Percentiles rank a stretch among this genome's conserved stretches.
phyloP scores from a whole-genome alignment of 352 stramenopile species.

The Phytophthora foliorum region DNA sequence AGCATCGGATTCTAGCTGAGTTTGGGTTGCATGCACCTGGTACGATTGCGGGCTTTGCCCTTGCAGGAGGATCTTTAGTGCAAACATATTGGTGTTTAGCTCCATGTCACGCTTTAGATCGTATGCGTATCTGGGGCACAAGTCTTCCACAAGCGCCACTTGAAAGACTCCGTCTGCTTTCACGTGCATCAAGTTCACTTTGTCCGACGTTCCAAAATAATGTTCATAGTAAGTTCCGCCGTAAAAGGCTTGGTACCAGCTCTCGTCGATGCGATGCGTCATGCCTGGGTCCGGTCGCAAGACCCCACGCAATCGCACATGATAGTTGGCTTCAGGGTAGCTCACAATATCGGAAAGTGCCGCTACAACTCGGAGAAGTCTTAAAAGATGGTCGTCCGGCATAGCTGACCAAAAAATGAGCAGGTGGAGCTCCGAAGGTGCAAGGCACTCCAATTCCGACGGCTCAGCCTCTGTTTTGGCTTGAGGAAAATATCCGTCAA shows the following conservation, averaged over 20 bases:
- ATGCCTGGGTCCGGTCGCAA: constrained; percentile 23
- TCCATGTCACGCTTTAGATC: constrained; percentile 28
- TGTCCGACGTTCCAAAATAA: constrained; percentile 27
- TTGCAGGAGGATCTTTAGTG: constrained; percentile 34
- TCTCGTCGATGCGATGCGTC: constrained; percentile 23
- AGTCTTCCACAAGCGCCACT: constrained; percentile 33
- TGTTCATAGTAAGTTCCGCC: constrained; percentile 31
- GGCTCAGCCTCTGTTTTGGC: not conserved
- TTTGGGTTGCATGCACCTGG: constrained; percentile 39
- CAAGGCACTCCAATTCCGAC: constrained; percentile 5
- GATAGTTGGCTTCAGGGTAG: constrained; percentile 34
- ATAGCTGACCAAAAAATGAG: constrained; percentile 39
- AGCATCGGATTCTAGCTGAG: constrained; percentile 23
- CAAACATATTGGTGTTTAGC: constrained; percentile 42
- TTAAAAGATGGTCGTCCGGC: constrained; percentile 11
- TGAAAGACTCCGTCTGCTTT: constrained; percentile 35
- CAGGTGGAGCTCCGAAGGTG: constrained; percentile 28
- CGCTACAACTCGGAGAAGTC: constrained; percentile 17
- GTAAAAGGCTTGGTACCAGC: constrained; percentile 41
- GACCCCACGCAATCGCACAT: constrained; percentile 19
- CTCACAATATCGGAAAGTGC: constrained; percentile 32
- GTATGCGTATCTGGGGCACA: constrained; percentile 40
- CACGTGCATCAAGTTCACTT: constrained; percentile 36
- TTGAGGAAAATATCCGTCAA: constrained; percentile 27
- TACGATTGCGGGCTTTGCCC: constrained; percentile 28